These are phyloP conservation scores for Trichosanthes truncata DNA, from an alignment of 306 rosid genomes.

Conservation along the genomic window DNA sequence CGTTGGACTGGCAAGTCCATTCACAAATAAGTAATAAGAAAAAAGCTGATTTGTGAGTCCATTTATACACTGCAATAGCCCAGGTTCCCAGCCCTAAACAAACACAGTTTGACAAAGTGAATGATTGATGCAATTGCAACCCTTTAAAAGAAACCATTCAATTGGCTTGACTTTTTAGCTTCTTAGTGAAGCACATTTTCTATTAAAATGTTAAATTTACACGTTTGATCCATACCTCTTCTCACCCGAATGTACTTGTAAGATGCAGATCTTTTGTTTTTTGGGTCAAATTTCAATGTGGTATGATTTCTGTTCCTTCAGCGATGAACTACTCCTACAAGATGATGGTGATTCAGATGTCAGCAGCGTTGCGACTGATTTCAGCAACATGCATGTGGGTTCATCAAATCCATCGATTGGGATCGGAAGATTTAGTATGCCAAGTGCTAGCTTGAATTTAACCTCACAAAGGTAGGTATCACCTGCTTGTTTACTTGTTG, in stretches of 20 bases:
- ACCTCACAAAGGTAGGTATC: slow-evolving; percentile 53
- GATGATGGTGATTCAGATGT: slow-evolving; percentile 76
- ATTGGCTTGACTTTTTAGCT: neutral
- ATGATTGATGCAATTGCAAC: neutral
- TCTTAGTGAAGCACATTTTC: neutral
- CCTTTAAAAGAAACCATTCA: neutral
- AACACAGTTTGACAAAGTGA: neutral
- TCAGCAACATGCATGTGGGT: slow-evolving; percentile 61
- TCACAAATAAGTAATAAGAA: too few species aligned
- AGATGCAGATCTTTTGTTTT: slow-evolving; percentile 3
- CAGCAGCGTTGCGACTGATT: slow-evolving; percentile 39
- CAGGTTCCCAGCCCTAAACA: neutral
- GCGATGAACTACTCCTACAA: slow-evolving; percentile 96
- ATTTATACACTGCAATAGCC: neutral
- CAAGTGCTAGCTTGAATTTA: slow-evolving; percentile 38
- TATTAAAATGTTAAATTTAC: neutral
- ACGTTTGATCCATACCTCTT: neutral
- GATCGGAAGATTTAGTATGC: slow-evolving; percentile 41
- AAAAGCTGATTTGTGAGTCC: neutral
- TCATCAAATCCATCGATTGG: slow-evolving; percentile 58
- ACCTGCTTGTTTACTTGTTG: neutral
- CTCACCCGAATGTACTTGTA: neutral
- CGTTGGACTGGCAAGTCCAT: too few species aligned
- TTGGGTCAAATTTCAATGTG: slow-evolving; percentile 1
- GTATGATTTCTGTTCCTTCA: slow-evolving; percentile 30